A percentile compares a stretch with the other conserved stretches of the same genome.
Conservation (phyloP, 768 basidiomycete species). For the Heimioporus sp. region DNA sequence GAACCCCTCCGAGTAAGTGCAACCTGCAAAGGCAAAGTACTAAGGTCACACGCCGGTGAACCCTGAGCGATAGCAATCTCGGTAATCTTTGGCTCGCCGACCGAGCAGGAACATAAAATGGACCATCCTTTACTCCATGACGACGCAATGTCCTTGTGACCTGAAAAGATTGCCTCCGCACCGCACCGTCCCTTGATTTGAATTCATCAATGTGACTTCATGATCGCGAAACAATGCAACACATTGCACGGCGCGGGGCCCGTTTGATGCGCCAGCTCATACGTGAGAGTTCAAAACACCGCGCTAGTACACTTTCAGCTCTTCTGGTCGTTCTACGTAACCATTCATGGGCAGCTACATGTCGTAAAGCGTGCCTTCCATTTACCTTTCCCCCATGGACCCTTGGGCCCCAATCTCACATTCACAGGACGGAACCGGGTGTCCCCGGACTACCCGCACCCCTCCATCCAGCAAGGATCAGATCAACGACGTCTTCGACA, state of each 20-base stretch:
- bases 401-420: background rate
- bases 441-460: conserved; percentile 73
- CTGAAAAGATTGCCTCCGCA: background rate
- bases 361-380: conserved; percentile 1
- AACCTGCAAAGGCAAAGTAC: too few relatives aligned
- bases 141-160: too few relatives aligned
- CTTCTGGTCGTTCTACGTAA: conserved; percentile 2
- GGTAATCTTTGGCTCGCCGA: too few relatives aligned
- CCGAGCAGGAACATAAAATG: too few relatives aligned
- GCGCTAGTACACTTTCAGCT: conserved; percentile 4
- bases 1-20: too few relatives aligned
- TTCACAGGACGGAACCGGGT: conserved; percentile 34
- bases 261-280: background rate
- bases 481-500: conserved; percentile 75
- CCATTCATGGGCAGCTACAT: conserved; percentile 3
- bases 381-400: background rate
- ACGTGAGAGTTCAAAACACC: conserved; percentile 8
- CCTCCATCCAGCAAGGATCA: conserved; percentile 89
- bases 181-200: conserved; percentile 7
- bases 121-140: too few relatives aligned
- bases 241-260: background rate
- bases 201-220: background rate
- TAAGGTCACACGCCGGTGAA: too few relatives aligned
- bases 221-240: background rate
- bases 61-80: too few relatives aligned